These are phyloP conservation scores for Diversispora eburnea DNA, from an alignment of 192 early-diverging fungal species.

Conservation along the genomic window DNA sequence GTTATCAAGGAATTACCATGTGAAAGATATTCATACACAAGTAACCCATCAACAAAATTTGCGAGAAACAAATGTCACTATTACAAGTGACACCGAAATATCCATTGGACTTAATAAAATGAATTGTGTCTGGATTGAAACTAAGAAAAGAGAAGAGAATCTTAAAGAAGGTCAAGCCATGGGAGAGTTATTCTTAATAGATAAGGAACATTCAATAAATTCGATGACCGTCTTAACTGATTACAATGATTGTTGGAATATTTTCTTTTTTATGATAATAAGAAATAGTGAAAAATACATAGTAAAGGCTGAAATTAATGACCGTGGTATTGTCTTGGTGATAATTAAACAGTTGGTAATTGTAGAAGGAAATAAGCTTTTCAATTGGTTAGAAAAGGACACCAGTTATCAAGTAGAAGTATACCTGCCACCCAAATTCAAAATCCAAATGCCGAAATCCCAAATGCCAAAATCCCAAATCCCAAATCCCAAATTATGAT, in stretches of 20 bases:
- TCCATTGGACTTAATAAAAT: neutral
- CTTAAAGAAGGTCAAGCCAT: neutral
- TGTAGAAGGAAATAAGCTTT: neutral
- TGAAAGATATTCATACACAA: slow-evolving; percentile 4
- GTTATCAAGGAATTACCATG: neutral
- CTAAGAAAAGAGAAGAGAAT: neutral
- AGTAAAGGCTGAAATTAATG: neutral
- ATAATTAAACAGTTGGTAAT: slow-evolving; percentile 2
- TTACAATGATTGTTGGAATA: neutral
- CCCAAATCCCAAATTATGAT: too few relatives aligned
- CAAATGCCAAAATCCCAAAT: too few relatives aligned
- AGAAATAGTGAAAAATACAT: neutral
- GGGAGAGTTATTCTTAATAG: slow-evolving; percentile 9
- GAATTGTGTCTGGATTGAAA: neutral
- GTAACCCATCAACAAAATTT: neutral
- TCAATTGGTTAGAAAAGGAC: neutral
- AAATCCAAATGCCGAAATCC: too few relatives aligned
- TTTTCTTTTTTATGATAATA: neutral
- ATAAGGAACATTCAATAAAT: neutral
- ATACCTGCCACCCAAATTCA: too few relatives aligned
- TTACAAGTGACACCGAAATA: neutral
- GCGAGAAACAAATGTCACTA: neutral
- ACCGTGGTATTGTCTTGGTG: neutral
- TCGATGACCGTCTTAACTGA: neutral
- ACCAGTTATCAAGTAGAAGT: neutral